Conservation (phyloP, 805 yeast genomes). For the Cyberlindnera lachancei region DNA sequence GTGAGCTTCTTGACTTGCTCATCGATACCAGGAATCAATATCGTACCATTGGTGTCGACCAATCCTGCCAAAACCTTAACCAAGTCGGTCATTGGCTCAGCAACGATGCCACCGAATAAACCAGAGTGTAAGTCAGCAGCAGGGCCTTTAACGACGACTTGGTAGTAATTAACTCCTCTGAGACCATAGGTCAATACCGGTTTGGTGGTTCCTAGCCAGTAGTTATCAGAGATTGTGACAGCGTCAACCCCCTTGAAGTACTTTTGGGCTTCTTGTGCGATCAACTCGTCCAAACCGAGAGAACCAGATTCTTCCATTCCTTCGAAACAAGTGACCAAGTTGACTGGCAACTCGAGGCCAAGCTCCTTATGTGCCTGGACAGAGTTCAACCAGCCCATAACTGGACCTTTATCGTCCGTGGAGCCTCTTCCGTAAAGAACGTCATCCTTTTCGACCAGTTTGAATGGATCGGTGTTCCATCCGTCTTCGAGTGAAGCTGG, state of each 20-base stretch:
- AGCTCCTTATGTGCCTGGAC: conserved; percentile 84
- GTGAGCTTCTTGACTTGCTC: conserved; percentile 96
- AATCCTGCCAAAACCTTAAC: conserved; percentile 67
- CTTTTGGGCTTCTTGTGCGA: conserved; percentile 65
- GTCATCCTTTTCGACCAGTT: conserved; percentile 58
- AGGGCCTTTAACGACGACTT: conserved; percentile 78
- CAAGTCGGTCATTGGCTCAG: conserved; percentile 96
- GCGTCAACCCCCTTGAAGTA: conserved; percentile 90
- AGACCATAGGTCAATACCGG: conserved; percentile 97
- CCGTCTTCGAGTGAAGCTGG: conserved; percentile 93
- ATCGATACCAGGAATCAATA: conserved; percentile 76
- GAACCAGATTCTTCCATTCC: conserved; percentile 99
- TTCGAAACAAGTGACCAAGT: conserved; percentile 87
- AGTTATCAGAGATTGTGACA: conserved; percentile 93
- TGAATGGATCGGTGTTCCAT: conserved; percentile 91
- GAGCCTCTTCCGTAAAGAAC: conserved; percentile 88
- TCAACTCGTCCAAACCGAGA: conserved; percentile 78
- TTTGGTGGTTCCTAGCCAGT: conserved; percentile 96
- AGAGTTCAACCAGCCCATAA: conserved; percentile 91
- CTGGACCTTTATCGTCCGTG: conserved; percentile 98
- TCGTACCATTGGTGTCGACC: conserved; percentile 77
- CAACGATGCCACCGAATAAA: conserved; percentile 92
- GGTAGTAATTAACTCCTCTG: conserved; percentile 94
- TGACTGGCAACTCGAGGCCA: conserved; percentile 87
- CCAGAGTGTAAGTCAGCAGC: conserved; percentile 97